Evolutionary conservation across 2,329 filamentous ascomycete species (phyloP), one percentile per base, ranked within the genome.

Genomic region (Aphanoascus verrucosus): DNA sequence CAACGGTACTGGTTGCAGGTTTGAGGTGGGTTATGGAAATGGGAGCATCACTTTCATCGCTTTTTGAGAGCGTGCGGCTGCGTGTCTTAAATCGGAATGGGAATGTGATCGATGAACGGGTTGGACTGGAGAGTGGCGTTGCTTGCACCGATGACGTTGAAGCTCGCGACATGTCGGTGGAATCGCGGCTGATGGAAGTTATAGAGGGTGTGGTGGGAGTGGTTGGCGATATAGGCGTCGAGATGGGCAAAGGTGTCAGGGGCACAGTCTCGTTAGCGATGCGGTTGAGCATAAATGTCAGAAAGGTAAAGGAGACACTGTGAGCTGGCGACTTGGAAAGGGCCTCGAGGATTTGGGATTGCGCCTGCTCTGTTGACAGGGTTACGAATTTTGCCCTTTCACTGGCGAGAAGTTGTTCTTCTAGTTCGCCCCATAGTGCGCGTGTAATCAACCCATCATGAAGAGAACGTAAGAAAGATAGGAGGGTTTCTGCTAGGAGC

Each of bases 251-350:
- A 6, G 60, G 49, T 28, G 53, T 63, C 0, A 73, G 63, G 0
- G 75, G 73, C 1, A 70, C 70, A 5, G 83, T 67, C 61, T 84
- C 81, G 34, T 73, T 72, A 28, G 76, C 70, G 37, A 85, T 74
- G 9, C 77, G 75, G 19, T 76, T 75, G 9, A 96, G 75, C 69
- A 89, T 90, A 7, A 86, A 83, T 0, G 85, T 88, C 14, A 96
- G 72, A 59, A 96, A 89, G 1, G 94, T 86, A 63, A 96, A 94
- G 0, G 86, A 85, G 53, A 95, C 90, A 64, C 88, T 93, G 69
- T 94, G 85, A 48, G 84, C 84, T 0, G 88, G 86, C 0, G 81
- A 77, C 1, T 78, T 74, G 0, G 84, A 79, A 1, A 96, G 76
- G 1, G 84, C 77, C 59, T 96, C 90, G 4, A 95, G 79, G 1